Percentiles rank a stretch among this genome's conserved stretches.
Conservation (phyloP, 345 rosid genomes). For the Chamaenerion angustifolium region DNA sequence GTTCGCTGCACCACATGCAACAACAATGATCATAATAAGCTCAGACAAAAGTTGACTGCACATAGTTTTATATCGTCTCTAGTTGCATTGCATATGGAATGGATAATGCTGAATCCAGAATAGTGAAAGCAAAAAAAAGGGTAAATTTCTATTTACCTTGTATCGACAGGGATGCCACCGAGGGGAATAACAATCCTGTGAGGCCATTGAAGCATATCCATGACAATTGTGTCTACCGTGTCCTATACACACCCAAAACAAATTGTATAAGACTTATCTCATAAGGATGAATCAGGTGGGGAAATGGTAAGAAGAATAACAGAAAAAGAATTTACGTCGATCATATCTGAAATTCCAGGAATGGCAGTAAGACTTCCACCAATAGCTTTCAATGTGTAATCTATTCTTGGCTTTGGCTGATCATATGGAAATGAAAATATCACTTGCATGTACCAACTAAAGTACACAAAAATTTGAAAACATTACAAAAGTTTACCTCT, state of each 20-base stretch:
- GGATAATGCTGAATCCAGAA: too few relatives aligned
- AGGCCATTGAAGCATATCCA: slow-evolving; percentile 97
- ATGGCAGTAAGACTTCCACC: slow-evolving; percentile 97
- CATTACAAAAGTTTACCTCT: slow-evolving; percentile 33
- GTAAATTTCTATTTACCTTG: slow-evolving; percentile 41
- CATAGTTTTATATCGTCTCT: too few relatives aligned
- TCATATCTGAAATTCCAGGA: slow-evolving; percentile 94
- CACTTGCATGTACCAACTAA: slow-evolving; percentile 1
- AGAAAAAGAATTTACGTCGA: slow-evolving; percentile 51
- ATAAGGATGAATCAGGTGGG: neutral
- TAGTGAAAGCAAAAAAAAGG: neutral
- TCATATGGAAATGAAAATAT: slow-evolving; percentile 6
- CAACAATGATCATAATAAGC: neutral
- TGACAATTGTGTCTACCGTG: slow-evolving; percentile 66
- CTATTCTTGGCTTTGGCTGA: slow-evolving; percentile 95
- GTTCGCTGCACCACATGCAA: slow-evolving; percentile 40
- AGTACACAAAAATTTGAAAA: neutral
- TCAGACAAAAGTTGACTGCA: neutral
- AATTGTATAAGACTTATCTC: neutral
- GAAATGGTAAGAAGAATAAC: neutral
- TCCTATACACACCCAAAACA: slow-evolving; percentile 32
- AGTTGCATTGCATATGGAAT: too few relatives aligned
- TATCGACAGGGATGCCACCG: slow-evolving; percentile 85
- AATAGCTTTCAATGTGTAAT: slow-evolving; percentile 81
- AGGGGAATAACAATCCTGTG: slow-evolving; percentile 93